Evolutionary conservation across 805 yeast species (phyloP), one percentile per base, ranked within the genome.

Genomic region (Lipomyces mesembrius): DNA sequence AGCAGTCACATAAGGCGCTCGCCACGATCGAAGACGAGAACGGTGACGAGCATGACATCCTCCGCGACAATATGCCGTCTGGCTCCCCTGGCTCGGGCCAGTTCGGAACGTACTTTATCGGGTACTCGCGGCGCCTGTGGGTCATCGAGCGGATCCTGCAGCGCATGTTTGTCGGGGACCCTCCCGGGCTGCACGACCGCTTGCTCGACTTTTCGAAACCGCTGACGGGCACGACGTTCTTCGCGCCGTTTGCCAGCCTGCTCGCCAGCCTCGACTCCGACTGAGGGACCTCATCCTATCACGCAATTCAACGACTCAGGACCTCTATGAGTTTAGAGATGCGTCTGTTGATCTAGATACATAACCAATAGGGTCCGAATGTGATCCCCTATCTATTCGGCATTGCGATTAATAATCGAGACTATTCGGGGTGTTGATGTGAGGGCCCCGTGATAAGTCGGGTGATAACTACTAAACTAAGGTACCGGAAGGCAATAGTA

Each of bases 1-100:
- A 61, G 57, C 64, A 55, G 29, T 77, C 78, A 78, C 74, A 71
- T 61, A 62, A 74, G 56, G 67, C 71, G 32, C 77, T 86, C 62
- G 87, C 88, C 52, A 89, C 94, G 35, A 89, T 90, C 74, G 82
- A 81, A 67, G 96, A 90, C 75, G 88, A 83, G 67, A 11, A 57
- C 34, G 87, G 76, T 32, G 62, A 63, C 20, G 68, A 66, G 62
- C 61, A 65, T 53, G 71, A 70, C 55, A 71, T 72, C 56, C 56
- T 72, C 20, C 68, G 74, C 14, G 74, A 72, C 59, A 72, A 72
- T 46, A 72, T 72, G 74, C 74, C 74, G 17, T 72, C 71, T 62
- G 74, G 74, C 25, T 29, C 65, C 1, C 53, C 72, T 12, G 62
- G 63, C 7, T 57, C 69, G 34, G 65, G 67, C 32, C 74, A 71